Evolutionary conservation across 257 asterid species (phyloP).

Genomic region (Fraxinus quadrangulata): DNA sequence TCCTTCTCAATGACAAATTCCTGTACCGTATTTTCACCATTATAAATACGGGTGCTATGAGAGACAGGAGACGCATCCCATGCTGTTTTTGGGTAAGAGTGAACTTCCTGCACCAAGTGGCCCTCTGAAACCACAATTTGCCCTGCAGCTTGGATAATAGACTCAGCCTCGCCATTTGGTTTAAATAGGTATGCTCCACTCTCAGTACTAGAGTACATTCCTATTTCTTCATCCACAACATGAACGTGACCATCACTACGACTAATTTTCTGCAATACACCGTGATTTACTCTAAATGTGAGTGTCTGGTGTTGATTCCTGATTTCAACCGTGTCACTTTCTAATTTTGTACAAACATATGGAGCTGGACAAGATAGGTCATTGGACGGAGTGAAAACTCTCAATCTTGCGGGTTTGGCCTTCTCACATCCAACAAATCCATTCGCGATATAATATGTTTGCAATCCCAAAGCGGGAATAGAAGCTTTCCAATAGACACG

Average conservation of each 20-base stretch:
- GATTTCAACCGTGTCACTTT: conserved; percentile 62
- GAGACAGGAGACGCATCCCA: conserved; percentile 76
- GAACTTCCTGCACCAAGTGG: conserved; percentile 74
- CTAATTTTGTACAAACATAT: conserved; percentile 67
- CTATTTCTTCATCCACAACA: conserved; percentile 69
- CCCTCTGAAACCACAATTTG: conserved; percentile 75
- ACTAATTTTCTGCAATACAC: conserved; percentile 69
- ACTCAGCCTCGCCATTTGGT: conserved; percentile 85
- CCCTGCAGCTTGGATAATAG: conserved; percentile 61
- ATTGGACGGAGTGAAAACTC: conserved; percentile 43
- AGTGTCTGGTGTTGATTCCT: conserved; percentile 63
- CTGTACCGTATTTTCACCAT: conserved; percentile 59
- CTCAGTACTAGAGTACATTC: conserved; percentile 76
- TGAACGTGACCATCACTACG: conserved; percentile 51
- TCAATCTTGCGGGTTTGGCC: conserved; percentile 82
- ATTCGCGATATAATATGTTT: conserved; percentile 89
- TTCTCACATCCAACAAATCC: conserved; percentile 98
- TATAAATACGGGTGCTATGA: conserved; percentile 80
- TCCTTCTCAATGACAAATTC: conserved; percentile 87
- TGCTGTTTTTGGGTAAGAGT: conserved; percentile 69
- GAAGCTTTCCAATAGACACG: conserved; percentile 94
- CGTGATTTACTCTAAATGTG: conserved; percentile 53
- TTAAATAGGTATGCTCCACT: conserved; percentile 95
- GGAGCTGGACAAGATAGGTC: conserved; percentile 69
- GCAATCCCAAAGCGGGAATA: conserved; percentile 88